Evolutionary conservation across 225 moss, liverwort and hornwort species (phyloP).

Genomic region (Sphagnum tenellum): DNA sequence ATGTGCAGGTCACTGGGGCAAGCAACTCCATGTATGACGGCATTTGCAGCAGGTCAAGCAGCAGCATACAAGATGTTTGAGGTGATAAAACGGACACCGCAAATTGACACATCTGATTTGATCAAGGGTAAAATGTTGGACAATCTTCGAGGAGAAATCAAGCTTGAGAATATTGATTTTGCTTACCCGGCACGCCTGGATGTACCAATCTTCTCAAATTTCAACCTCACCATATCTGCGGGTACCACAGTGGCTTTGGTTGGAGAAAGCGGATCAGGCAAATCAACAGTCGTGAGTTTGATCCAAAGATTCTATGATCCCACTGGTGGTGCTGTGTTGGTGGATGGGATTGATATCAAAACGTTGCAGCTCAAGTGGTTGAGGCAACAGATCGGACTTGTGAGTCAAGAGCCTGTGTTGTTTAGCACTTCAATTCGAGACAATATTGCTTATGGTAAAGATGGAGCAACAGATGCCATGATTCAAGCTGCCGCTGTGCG

Average conservation of each 20-base stretch:
- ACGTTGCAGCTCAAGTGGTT: slow-evolving; percentile 73
- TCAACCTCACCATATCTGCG: slow-evolving; percentile 56
- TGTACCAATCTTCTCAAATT: slow-evolving; percentile 62
- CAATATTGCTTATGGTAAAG: slow-evolving; percentile 74
- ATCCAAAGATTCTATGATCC: slow-evolving; percentile 96
- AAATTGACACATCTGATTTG: slow-evolving; percentile 49
- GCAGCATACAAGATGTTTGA: slow-evolving; percentile 87
- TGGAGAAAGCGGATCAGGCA: slow-evolving; percentile 91
- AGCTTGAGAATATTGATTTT: slow-evolving; percentile 70
- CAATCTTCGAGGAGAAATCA: slow-evolving; percentile 48
- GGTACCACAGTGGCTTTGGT: slow-evolving; percentile 83
- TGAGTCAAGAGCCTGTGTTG: slow-evolving; percentile 88
- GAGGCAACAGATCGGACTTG: slow-evolving; percentile 76
- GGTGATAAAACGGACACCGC: slow-evolving; percentile 65
- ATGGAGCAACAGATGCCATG: slow-evolving; percentile 60
- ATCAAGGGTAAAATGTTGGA: slow-evolving; percentile 29
- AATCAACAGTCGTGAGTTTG: slow-evolving; percentile 80
- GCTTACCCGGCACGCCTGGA: slow-evolving; percentile 79
- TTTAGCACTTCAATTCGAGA: slow-evolving; percentile 70
- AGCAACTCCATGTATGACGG: slow-evolving; percentile 53
- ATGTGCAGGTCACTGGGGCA: slow-evolving; percentile 56
- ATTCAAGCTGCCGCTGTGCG: slow-evolving; percentile 53
- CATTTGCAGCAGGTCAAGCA: slow-evolving; percentile 61
- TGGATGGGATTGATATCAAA: slow-evolving; percentile 75
- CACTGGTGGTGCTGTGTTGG: slow-evolving; percentile 52